Evolutionary conservation across 169 alveolate species (phyloP).

Genomic region (Toxoplasma gondii): DNA sequence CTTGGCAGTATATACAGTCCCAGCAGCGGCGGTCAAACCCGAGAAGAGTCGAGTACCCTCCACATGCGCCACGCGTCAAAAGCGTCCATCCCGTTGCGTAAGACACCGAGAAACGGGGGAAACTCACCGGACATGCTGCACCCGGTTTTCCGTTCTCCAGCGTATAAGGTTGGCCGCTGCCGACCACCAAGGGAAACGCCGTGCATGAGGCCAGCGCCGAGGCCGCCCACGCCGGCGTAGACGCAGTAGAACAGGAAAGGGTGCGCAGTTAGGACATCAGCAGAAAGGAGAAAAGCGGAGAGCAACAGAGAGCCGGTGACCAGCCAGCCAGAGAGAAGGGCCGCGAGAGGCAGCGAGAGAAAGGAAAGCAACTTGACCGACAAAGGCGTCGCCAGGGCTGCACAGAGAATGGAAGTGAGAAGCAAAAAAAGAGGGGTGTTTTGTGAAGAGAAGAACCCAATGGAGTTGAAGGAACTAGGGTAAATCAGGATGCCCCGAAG

Average conservation of each 20-base stretch:
- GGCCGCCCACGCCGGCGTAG: slow-evolving; percentile 14
- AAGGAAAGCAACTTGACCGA: slow-evolving; percentile 14
- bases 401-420: neutral
- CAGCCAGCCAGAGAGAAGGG: slow-evolving; percentile 17
- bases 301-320: slow-evolving; percentile 19
- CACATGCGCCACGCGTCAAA: no score
- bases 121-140: slow-evolving; percentile 10
- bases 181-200: neutral
- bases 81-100: no score
- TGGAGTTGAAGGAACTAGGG: no score
- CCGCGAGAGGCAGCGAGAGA: neutral
- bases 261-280: neutral
- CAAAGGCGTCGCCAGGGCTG: slow-evolving; percentile 12
- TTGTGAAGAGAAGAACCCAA: neutral
- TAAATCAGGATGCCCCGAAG: no score
- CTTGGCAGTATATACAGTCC: no score
- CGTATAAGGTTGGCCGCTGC: neutral
- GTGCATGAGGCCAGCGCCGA: slow-evolving; percentile 27
- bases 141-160: neutral
- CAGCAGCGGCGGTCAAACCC: no score
- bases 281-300: neutral
- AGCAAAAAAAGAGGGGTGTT: neutral
- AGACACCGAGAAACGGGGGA: neutral
- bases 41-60: no score
- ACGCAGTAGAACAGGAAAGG: slow-evolving; percentile 24